Evolutionary conservation across 306 rosid species (phyloP).

Genomic region (Cicer judaicum): DNA sequence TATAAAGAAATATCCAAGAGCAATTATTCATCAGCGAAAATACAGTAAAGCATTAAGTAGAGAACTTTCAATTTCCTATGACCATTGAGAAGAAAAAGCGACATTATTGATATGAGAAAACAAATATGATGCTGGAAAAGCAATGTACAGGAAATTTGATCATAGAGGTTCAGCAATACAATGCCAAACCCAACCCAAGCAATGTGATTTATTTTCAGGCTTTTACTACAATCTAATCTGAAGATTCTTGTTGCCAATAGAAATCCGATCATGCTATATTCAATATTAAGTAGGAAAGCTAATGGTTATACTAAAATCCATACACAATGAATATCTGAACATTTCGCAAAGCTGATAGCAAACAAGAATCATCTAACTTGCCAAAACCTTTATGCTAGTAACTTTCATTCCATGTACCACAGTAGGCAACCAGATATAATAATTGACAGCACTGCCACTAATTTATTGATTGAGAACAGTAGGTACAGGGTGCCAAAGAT

Average conservation of each 20-base stretch:
- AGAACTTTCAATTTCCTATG: constrained; percentile 16
- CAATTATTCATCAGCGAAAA: constrained; percentile 22
- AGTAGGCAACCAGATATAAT: constrained; percentile 12
- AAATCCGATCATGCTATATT: constrained; percentile 5
- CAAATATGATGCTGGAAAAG: constrained; percentile 16
- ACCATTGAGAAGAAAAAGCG: constrained; percentile 6
- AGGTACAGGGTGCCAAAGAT: background rate
- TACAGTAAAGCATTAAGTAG: constrained; percentile 11
- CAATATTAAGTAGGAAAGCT: constrained; percentile 26
- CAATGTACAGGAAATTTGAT: constrained; percentile 15
- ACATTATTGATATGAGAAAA: constrained; percentile 9
- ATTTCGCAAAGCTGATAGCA: constrained; percentile 4
- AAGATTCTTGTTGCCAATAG: background rate
- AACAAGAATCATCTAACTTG: constrained; percentile 23
- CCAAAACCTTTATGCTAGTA: constrained; percentile 17
- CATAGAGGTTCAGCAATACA: constrained; percentile 8
- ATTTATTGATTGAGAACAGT: constrained; percentile 16
- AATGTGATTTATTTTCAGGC: constrained; percentile 17
- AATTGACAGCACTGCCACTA: background rate
- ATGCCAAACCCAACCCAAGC: constrained; percentile 5
- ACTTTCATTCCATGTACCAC: background rate
- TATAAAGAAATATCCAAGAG: constrained; percentile 21
- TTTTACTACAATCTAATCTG: constrained; percentile 14
- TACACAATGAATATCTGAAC: constrained; percentile 24
- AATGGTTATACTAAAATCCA: background rate